phyloP scores from a whole-genome alignment of 2,329 filamentous ascomycete species.

The Sporothrix protearum region DNA sequence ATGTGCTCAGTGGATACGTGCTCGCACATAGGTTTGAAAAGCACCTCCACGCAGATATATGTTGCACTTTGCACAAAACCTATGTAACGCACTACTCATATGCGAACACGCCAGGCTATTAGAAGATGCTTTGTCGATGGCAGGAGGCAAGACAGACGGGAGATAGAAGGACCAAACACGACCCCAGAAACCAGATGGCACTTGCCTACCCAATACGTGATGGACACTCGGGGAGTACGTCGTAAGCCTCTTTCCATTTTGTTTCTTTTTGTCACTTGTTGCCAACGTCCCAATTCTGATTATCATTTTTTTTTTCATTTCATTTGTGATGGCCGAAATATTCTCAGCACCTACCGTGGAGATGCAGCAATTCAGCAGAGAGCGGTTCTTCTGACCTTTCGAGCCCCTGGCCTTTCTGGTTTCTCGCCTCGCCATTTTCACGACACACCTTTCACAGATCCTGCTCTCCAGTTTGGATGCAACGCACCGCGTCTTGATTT shows the following conservation, averaged over 20 bases:
- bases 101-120: background rate
- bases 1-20: background rate
- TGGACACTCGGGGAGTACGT: background rate
- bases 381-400: background rate
- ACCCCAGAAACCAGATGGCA: background rate
- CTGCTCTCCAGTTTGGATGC: background rate
- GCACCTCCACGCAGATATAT: background rate
- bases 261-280: background rate
- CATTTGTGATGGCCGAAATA: too few relatives aligned
- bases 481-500: background rate
- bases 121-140: background rate
- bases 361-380: background rate
- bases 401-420: background rate
- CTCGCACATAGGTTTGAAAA: background rate
- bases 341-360: background rate
- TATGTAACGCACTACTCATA: background rate
- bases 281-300: background rate
- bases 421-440: background rate
- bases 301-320: background rate
- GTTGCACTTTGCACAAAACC: background rate
- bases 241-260: too few relatives aligned
- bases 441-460: conserved; percentile 15
- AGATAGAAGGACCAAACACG: background rate
- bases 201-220: background rate
- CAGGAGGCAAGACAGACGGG: background rate